Evolutionary conservation across 176 grass and related monocot species (phyloP).

Genomic region (Coix lacrymajobi): DNA sequence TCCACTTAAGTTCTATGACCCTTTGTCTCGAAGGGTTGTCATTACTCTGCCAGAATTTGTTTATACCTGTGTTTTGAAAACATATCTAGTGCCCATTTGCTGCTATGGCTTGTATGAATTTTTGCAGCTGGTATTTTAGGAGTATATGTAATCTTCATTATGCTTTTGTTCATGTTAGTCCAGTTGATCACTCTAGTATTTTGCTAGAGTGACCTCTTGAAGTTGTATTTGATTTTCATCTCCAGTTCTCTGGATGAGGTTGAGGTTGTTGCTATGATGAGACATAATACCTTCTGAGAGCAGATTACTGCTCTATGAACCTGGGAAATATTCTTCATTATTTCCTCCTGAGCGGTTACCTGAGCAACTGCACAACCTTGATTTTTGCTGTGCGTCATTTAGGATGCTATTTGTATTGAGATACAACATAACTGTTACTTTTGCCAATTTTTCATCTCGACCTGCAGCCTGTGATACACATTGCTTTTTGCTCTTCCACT

Average conservation of each 20-base stretch:
- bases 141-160: background rate
- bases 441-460: background rate
- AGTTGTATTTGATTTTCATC: background rate
- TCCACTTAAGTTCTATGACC: background rate
- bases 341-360: no score
- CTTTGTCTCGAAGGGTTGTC: background rate
- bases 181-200: background rate
- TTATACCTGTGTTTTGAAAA: background rate
- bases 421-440: background rate
- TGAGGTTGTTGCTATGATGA: slow-evolving; percentile 45
- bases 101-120: background rate
- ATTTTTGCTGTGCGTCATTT: background rate
- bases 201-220: background rate
- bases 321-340: slow-evolving; percentile 28
- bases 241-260: background rate
- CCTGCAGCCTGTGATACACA: background rate
- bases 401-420: background rate
- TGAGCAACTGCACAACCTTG: slow-evolving; percentile 39
- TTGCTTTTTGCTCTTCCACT: background rate
- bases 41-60: background rate
- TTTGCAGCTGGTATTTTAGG: background rate
- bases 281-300: background rate
- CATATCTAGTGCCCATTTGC: background rate
- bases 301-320: slow-evolving; percentile 32
- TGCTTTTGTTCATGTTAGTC: background rate